Conservation (phyloP, 345 rosid genomes). For the Moricandia arvensis region DNA sequence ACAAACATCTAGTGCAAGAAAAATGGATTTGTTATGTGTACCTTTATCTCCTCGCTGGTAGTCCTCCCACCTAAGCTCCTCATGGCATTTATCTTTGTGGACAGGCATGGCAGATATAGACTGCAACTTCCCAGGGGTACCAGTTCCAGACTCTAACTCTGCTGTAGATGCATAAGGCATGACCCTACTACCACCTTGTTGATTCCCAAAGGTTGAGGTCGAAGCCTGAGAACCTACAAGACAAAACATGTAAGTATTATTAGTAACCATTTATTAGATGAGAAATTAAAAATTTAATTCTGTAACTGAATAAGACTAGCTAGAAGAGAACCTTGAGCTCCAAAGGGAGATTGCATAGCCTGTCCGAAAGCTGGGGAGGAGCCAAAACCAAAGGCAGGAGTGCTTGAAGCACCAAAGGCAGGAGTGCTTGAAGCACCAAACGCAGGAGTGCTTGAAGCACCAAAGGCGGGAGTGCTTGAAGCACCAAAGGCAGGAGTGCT, state of each 20-base stretch:
- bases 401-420: slow-evolving; percentile 52
- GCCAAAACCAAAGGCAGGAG: slow-evolving; percentile 61
- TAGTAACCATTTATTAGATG: not conserved
- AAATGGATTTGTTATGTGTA: slow-evolving; percentile 21
- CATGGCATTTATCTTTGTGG: slow-evolving; percentile 73
- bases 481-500: slow-evolving; percentile 37
- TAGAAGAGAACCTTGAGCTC: slow-evolving; percentile 65
- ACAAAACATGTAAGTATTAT: slow-evolving; percentile 20
- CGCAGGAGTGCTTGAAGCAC: not conserved
- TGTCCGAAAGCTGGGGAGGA: slow-evolving; percentile 78
- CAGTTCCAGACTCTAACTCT: slow-evolving; percentile 56
- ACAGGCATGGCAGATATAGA: slow-evolving; percentile 88
- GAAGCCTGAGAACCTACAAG: slow-evolving; percentile 64
- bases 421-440: not conserved
- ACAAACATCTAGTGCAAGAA: slow-evolving; percentile 13
- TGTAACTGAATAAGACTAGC: slow-evolving; percentile 42
- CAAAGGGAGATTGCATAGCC: slow-evolving; percentile 60
- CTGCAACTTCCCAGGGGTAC: slow-evolving; percentile 64
- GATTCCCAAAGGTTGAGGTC: slow-evolving; percentile 57
- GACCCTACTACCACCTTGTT: slow-evolving; percentile 83
- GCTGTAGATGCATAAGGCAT: slow-evolving; percentile 60
- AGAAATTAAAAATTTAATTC: not conserved
- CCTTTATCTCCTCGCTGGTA: slow-evolving; percentile 98
- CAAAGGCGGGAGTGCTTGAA: not conserved
- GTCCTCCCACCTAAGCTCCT: slow-evolving; percentile 97